phyloP scores from a whole-genome alignment of 73 alveolate species.

The Uronychia setigera region DNA sequence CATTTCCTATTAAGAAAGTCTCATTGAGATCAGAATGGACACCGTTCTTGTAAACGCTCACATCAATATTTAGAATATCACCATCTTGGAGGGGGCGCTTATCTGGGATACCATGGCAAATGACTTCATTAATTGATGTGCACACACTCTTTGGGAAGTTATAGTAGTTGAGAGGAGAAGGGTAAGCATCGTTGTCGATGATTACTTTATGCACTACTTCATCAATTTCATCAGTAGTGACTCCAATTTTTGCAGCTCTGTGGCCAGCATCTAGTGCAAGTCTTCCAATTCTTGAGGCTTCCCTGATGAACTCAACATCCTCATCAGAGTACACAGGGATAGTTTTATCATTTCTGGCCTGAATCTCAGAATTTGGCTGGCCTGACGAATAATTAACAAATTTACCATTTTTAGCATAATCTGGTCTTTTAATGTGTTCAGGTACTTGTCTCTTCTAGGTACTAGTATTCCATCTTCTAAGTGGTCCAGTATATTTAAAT shows the following conservation, averaged over 20 bases:
- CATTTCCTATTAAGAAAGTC: constrained; percentile 91
- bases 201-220: constrained; percentile 85
- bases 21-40: constrained; percentile 95
- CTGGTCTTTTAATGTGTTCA: constrained; percentile 92
- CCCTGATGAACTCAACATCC: constrained; percentile 82
- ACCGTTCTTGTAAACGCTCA: constrained; percentile 90
- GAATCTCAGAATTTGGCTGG: constrained; percentile 55
- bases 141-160: constrained; percentile 95
- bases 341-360: constrained; percentile 55
- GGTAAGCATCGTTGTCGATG: constrained; percentile 91
- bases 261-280: constrained; percentile 90
- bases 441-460: constrained; percentile 77
- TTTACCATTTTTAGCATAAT: constrained; percentile 75
- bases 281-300: constrained; percentile 69
- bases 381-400: neutral
- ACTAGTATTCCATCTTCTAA: constrained; percentile 72
- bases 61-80: constrained; percentile 91
- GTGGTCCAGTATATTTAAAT: constrained; percentile 89
- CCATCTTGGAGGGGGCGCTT: constrained; percentile 91
- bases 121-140: constrained; percentile 91
- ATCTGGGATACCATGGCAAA: constrained; percentile 97
- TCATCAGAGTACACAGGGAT: constrained; percentile 76
- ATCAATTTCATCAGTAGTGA: constrained; percentile 94
- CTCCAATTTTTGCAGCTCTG: constrained; percentile 89
- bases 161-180: constrained; percentile 94